Conservation (phyloP, 2,329 filamentous ascomycete genomes). For the Fusarium redolens region DNA sequence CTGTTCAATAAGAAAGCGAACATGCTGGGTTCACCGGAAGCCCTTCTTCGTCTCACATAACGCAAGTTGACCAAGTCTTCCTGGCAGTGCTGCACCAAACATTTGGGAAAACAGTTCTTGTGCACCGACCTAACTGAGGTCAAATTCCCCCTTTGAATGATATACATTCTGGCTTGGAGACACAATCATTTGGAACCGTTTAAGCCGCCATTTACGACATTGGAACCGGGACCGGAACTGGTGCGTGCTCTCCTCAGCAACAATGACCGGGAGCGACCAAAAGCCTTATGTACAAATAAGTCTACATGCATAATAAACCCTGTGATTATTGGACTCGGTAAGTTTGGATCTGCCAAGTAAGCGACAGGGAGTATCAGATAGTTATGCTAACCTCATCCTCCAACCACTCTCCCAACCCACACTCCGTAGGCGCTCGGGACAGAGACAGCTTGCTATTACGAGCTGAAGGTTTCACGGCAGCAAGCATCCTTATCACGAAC, state of each 20-base stretch:
- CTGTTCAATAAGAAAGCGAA: not conserved
- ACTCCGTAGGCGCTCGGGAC: not conserved
- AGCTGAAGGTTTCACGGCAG: slow-evolving; percentile 13
- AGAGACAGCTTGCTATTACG: slow-evolving; percentile 25
- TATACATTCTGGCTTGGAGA: not conserved
- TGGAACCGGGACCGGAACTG: slow-evolving; percentile 1
- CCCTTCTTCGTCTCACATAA: slow-evolving; percentile 11
- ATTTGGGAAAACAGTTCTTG: slow-evolving; percentile 12
- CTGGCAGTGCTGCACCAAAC: slow-evolving; percentile 14
- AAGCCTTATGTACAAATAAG: not conserved
- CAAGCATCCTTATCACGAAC: slow-evolving; percentile 10
- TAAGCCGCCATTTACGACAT: not conserved
- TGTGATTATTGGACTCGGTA: not conserved
- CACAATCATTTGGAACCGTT: not conserved
- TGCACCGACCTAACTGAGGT: not conserved
- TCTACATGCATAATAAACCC: slow-evolving; percentile 15
- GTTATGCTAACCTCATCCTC: slow-evolving; percentile 20
- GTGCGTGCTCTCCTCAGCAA: slow-evolving; percentile 1
- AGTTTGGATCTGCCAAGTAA: not conserved
- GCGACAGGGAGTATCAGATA: slow-evolving; percentile 5
- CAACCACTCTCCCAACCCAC: not conserved
- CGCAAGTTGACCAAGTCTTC: slow-evolving; percentile 11
- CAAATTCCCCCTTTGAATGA: not conserved
- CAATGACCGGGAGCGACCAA: slow-evolving; percentile 4
- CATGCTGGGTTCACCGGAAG: not conserved